Evolutionary conservation across 78 protist genomes (phyloP), one percentile per base, ranked within the genome.

Genomic region (Pirum gemmata): DNA sequence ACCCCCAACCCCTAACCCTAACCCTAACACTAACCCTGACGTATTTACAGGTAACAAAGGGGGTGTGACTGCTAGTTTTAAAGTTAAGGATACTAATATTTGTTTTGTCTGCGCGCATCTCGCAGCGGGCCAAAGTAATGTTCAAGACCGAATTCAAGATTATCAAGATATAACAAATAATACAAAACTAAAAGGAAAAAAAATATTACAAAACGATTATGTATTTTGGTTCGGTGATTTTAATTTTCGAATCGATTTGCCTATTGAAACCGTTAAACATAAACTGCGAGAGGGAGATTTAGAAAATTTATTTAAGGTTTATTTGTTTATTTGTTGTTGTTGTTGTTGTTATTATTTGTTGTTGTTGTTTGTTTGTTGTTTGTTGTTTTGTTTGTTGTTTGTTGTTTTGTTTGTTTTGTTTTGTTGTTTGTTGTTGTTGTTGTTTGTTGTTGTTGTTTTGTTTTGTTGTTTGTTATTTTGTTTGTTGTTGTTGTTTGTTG

Each of bases 141-240:
- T 90, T 21, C 67, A 40, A 8, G 73, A 93, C 31, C 83, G 98
- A n/a, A 96, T 94, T 84, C 91, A 84, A 37, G 94, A 95, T 75
- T 93, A 86, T 91, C 79, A 61, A 41, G 95, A 92, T 76, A 94
- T 96, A 67, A 40, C 87, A 0, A 31, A 73, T 33, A 40, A 39
- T 18, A 26, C 91, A 40, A 67, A 27, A 67, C 74, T 29, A 27
- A 67, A 27, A 67, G 74, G 31, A 27, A 85, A 39, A 37, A 83
- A 39, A 36, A 85, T 92, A n/a, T 79, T 33, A 51, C 88, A 82
- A 27, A 94, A 93, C 78, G 93, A 92, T 83, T 73, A 73, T 67
- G 78, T 95, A 13, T 91, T 95, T 83, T 95, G 96, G 96, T 33
- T 95, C 29, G 98, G 98, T 41, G 98, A 95, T 87, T 87, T 95